phyloP scores from a whole-genome alignment of 495 filamentous ascomycete species.

The Trichocladium uniseriatum region DNA sequence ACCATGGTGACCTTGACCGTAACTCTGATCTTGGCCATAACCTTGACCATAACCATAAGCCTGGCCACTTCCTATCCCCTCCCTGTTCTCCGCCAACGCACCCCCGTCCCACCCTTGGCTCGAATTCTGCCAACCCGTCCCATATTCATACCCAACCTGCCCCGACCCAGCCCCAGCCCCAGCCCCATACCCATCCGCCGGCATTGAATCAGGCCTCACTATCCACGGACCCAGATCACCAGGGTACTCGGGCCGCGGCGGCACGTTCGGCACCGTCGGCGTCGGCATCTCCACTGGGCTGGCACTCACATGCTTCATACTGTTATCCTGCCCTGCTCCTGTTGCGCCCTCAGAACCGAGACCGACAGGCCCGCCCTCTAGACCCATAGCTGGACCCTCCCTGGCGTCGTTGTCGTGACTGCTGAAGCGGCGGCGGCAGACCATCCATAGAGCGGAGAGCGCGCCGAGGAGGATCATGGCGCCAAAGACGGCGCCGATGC shows the following conservation, averaged over 20 bases:
- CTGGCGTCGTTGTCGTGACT: too few relatives aligned
- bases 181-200: background rate
- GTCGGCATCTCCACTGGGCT: background rate
- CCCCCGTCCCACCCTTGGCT: too few relatives aligned
- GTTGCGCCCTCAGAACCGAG: background rate
- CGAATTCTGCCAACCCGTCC: too few relatives aligned
- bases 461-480: constrained; percentile 10
- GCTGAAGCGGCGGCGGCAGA: constrained; percentile 12
- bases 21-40: background rate
- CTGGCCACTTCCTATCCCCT: too few relatives aligned
- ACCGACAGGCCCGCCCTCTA: too few relatives aligned
- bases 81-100: too few relatives aligned
- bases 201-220: background rate
- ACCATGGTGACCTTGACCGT: too few relatives aligned
- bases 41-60: too few relatives aligned
- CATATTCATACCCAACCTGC: background rate
- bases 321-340: background rate
- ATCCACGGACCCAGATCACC: background rate
- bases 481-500: constrained; percentile 7
- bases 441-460: constrained; percentile 7
- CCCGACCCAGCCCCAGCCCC: background rate
- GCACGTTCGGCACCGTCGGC: background rate
- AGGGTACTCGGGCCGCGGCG: background rate
- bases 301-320: too few relatives aligned
- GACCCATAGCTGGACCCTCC: too few relatives aligned